Conservation (phyloP, 345 rosid species). For the Murraya paniculata region DNA sequence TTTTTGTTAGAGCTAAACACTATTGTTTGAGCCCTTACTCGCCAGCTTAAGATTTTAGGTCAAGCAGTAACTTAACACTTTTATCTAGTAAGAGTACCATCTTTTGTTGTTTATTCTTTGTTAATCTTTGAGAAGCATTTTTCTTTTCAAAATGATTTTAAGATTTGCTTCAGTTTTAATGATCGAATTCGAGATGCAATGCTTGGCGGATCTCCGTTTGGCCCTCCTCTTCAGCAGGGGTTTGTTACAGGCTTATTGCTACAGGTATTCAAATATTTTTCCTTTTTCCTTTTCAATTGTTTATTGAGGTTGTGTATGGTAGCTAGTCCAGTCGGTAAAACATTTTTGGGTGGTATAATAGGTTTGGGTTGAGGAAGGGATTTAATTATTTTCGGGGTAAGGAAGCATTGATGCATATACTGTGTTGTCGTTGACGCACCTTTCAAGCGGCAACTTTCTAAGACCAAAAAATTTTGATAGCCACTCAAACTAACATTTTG, state of each 20-base stretch:
- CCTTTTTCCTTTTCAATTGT: neutral
- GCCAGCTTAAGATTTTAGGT: neutral
- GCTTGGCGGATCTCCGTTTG: constrained; percentile 99
- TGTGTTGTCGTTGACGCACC: neutral
- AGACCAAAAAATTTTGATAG: neutral
- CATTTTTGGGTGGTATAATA: neutral
- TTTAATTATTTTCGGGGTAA: neutral
- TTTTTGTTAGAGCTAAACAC: neutral
- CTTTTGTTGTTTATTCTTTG: neutral
- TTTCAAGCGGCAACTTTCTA: neutral
- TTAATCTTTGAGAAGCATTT: neutral
- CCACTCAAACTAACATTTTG: neutral
- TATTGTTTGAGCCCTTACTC: neutral
- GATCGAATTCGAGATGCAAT: constrained; percentile 96
- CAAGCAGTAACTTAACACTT: neutral
- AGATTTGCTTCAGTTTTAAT: constrained; percentile 65
- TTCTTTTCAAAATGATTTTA: constrained; percentile 10
- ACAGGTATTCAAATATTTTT: constrained; percentile 48
- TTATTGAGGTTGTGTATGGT: neutral
- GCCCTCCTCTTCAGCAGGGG: constrained; percentile 96
- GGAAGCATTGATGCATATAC: neutral
- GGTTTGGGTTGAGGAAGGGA: neutral
- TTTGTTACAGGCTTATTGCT: constrained; percentile 78
- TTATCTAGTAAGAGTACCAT: neutral
- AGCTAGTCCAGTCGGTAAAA: neutral